Evolutionary conservation across 768 basidiomycete species (phyloP).

Genomic region (Hygrocybe coccinea): DNA sequence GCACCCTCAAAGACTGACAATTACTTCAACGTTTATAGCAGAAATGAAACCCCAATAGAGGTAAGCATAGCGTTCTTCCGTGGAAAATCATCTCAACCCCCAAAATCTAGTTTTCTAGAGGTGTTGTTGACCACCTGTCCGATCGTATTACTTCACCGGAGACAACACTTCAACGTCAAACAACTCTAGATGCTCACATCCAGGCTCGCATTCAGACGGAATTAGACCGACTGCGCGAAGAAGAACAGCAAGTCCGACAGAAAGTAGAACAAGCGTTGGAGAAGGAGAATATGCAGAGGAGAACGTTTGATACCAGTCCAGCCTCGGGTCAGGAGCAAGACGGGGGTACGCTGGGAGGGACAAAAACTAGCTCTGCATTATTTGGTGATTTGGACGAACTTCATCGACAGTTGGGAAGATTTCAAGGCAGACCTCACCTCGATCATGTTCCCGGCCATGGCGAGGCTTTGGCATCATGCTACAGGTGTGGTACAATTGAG

Average conservation of each 20-base stretch:
- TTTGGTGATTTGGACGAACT: conserved; percentile 75
- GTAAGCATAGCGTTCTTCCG: conserved; percentile 31
- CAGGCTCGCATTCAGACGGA: conserved; percentile 68
- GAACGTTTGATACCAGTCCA: conserved; percentile 50
- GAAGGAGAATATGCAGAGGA: conserved; percentile 82
- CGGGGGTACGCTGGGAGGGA: conserved; percentile 33
- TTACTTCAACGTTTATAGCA: conserved; percentile 55
- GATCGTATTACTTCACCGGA: conserved; percentile 56
- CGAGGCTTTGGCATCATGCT: conserved; percentile 67
- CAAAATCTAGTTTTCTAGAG: conserved; percentile 64
- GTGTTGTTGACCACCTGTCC: conserved; percentile 74
- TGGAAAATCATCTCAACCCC: not conserved
- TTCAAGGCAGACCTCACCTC: conserved; percentile 52
- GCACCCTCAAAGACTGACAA: conserved; percentile 58
- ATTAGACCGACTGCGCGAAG: conserved; percentile 55
- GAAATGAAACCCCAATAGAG: conserved; percentile 51
- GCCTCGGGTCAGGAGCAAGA: conserved; percentile 34
- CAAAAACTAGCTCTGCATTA: conserved; percentile 58
- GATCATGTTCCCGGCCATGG: conserved; percentile 54
- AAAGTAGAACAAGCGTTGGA: conserved; percentile 78
- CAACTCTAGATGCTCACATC: conserved; percentile 67
- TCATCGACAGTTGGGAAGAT: conserved; percentile 64
- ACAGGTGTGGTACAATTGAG: conserved; percentile 51
- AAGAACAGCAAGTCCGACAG: conserved; percentile 63
- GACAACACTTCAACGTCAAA: conserved; percentile 64